A percentile compares a stretch with the other conserved stretches of the same genome.
phyloP scores from a whole-genome alignment of 2,329 filamentous ascomycete species.

The Fusarium sarcochroum region DNA sequence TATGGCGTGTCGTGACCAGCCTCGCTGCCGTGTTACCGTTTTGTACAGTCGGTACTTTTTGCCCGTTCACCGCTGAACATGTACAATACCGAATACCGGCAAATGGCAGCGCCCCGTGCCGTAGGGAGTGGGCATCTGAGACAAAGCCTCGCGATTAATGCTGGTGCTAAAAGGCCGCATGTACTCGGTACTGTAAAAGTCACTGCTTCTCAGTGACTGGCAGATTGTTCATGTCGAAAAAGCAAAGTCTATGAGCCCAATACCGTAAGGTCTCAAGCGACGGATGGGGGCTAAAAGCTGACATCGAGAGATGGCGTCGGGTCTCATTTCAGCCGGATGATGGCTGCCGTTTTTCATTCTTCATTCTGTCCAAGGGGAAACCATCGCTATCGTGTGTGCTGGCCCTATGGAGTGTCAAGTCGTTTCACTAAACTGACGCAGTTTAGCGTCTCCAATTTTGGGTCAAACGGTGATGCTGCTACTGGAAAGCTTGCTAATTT shows the following conservation, averaged over 20 bases:
- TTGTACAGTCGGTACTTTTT: not conserved
- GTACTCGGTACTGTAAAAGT: not conserved
- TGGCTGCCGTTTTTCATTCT: conserved; percentile 1
- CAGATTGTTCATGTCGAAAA: conserved; percentile 10
- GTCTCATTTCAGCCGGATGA: conserved; percentile 16
- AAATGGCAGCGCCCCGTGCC: conserved; percentile 12
- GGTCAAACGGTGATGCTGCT: conserved; percentile 18
- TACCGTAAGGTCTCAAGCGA: conserved; percentile 6
- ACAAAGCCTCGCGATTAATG: conserved; percentile 4
- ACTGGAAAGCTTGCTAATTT: conserved; percentile 1
- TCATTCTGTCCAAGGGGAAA: not conserved
- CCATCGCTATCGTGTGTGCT: conserved; percentile 1
- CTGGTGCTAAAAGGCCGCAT: not conserved
- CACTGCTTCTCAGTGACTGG: not conserved
- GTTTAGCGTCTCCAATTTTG: conserved; percentile 6
- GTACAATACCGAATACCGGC: conserved; percentile 3
- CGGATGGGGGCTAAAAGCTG: conserved; percentile 32
- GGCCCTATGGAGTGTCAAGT: conserved; percentile 10
- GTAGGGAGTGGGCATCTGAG: conserved; percentile 11
- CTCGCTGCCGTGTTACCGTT: conserved; percentile 4
- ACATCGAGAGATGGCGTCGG: conserved; percentile 15
- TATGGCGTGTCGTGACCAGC: not conserved
- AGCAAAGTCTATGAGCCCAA: conserved; percentile 12
- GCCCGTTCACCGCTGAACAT: conserved; percentile 27
- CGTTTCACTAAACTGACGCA: conserved; percentile 1